These are phyloP conservation scores for Sphaerulina vaccinii DNA, from an alignment of 2,329 filamentous ascomycete species.

Conservation along the genomic window DNA sequence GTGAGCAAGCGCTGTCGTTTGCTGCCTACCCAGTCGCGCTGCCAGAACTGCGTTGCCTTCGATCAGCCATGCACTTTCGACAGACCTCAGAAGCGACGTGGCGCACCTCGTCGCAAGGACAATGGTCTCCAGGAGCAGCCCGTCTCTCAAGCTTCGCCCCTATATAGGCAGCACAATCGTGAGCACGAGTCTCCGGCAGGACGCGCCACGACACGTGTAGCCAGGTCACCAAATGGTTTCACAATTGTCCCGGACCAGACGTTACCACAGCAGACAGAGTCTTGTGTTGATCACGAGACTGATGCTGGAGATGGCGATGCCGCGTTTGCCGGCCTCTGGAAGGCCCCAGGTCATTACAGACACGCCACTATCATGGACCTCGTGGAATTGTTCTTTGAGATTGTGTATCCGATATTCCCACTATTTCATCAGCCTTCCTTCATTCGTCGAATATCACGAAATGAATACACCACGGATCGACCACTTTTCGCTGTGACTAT, in stretches of 20 bases:
- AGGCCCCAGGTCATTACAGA: conserved; percentile 28
- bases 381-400: conserved; percentile 51
- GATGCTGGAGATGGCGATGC: background rate
- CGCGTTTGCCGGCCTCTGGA: conserved; percentile 28
- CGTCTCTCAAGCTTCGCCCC: conserved; percentile 26
- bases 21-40: conserved; percentile 23
- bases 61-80: conserved; percentile 46
- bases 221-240: background rate
- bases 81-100: conserved; percentile 31
- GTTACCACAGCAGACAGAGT: background rate
- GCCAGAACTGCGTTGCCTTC: conserved; percentile 49
- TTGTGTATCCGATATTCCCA: conserved; percentile 53
- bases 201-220: conserved; percentile 2
- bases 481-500: conserved; percentile 48
- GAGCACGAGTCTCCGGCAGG: conserved; percentile 3
- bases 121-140: conserved; percentile 28
- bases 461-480: conserved; percentile 42
- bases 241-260: conserved; percentile 1
- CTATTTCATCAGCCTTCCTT: conserved; percentile 49
- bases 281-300: background rate
- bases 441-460: conserved; percentile 40
- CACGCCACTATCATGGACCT: conserved; percentile 43
- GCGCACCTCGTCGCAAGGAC: conserved; percentile 2
- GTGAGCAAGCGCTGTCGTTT: conserved; percentile 10
- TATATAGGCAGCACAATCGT: conserved; percentile 1